Conservation (phyloP, 2,329 filamentous ascomycete species). For the Ceratocystis diversiconidia region DNA sequence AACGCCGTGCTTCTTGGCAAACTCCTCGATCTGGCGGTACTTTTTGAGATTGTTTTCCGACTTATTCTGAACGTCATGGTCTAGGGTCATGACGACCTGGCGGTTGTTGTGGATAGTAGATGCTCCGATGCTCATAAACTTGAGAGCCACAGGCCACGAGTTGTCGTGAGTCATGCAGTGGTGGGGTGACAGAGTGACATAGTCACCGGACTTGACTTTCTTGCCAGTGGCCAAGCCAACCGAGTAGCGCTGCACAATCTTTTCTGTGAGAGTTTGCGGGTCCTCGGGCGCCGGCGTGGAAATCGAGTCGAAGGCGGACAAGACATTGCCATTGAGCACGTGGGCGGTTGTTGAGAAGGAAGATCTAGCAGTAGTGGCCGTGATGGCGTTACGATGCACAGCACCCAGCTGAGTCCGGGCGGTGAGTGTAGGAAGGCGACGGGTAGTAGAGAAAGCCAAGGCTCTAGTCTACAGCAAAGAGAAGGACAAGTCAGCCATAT, state of each 20-base stretch:
- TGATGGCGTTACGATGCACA: neutral
- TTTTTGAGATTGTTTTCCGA: constrained; percentile 66
- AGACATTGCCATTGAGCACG: constrained; percentile 13
- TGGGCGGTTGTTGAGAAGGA: constrained; percentile 18
- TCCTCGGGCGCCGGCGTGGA: constrained; percentile 11
- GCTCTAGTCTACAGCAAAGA: neutral
- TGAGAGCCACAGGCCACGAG: constrained; percentile 56
- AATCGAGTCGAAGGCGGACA: constrained; percentile 9
- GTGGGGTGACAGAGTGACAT: constrained; percentile 48
- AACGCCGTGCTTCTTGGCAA: constrained; percentile 64
- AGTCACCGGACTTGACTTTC: constrained; percentile 65
- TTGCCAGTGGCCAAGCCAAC: constrained; percentile 65
- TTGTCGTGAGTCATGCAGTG: constrained; percentile 78
- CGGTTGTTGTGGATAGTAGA: constrained; percentile 49
- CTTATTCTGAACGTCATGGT: constrained; percentile 83
- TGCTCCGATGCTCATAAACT: constrained; percentile 69
- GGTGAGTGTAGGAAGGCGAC: constrained; percentile 8
- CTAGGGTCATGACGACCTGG: constrained; percentile 44
- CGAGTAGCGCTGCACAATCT: constrained; percentile 74
- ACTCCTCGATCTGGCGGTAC: constrained; percentile 66
- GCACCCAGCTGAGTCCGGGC: neutral
- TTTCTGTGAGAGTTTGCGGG: constrained; percentile 77
- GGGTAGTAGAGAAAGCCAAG: constrained; percentile 14
- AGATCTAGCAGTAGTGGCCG: neutral
- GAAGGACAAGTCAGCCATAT: neutral